phyloP scores from a whole-genome alignment of 129 eudicot species.

The Artemisia tridentata region DNA sequence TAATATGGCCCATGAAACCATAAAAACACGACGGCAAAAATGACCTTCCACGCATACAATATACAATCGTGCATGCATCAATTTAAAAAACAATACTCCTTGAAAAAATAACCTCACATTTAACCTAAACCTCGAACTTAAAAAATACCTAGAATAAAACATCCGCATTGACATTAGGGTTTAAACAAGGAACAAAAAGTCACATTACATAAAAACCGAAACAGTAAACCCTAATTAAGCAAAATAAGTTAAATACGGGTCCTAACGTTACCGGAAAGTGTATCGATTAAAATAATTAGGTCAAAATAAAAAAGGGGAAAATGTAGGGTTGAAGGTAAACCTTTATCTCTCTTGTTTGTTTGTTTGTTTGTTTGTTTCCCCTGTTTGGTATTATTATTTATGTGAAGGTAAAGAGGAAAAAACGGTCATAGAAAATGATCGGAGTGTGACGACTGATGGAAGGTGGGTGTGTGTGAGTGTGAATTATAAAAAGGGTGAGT shows the following conservation, averaged over 20 bases:
- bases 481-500: background rate
- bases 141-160: background rate
- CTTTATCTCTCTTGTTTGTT: background rate
- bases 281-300: conserved; percentile 12
- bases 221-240: conserved; percentile 2
- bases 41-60: conserved; percentile 15
- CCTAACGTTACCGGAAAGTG: too few species aligned
- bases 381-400: background rate
- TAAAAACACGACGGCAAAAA: background rate
- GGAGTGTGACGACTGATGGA: background rate
- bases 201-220: background rate
- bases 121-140: background rate
- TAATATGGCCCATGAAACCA: background rate
- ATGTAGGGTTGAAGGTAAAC: background rate
- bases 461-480: background rate
- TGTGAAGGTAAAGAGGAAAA: background rate
- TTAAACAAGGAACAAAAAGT: conserved; percentile 11
- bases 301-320: background rate
- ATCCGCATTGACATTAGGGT: conserved; percentile 17
- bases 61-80: conserved; percentile 15
- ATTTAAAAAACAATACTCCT: background rate
- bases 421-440: background rate
- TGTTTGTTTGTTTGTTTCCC: background rate
- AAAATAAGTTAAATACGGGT: background rate
- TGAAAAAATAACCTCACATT: background rate